Percentiles rank a stretch among this genome's conserved stretches.
Conservation (phyloP, 345 rosid species). For the Anastatica hierochuntica region DNA sequence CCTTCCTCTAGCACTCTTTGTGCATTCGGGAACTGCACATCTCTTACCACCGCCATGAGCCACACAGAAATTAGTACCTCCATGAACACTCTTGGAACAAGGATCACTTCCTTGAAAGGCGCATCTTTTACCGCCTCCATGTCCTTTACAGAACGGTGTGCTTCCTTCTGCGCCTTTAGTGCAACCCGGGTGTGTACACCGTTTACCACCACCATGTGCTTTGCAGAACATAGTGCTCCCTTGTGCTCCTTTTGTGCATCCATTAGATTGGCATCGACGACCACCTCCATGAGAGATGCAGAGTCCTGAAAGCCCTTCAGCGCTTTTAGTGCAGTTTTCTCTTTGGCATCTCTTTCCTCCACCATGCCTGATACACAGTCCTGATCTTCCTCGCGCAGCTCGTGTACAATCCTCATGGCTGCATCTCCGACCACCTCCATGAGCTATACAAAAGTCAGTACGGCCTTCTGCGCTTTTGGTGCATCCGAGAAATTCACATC, state of each 20-base stretch:
- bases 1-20: slow-evolving; percentile 97
- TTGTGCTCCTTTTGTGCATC: slow-evolving; percentile 93
- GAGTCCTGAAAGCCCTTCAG: slow-evolving; percentile 93
- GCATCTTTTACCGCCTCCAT: slow-evolving; percentile 97
- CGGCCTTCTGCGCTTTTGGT: slow-evolving; percentile 99
- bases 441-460: slow-evolving; percentile 89
- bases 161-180: slow-evolving; percentile 99
- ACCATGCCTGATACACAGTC: slow-evolving; percentile 91
- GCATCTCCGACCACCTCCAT: slow-evolving; percentile 96
- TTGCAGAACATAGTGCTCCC: slow-evolving; percentile 98
- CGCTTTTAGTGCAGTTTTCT: slow-evolving; percentile 85
- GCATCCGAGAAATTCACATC: slow-evolving; percentile 93
- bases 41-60: slow-evolving; percentile 99
- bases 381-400: slow-evolving; percentile 96
- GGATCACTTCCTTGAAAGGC: slow-evolving; percentile 68
- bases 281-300: slow-evolving; percentile 99
- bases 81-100: slow-evolving; percentile 94
- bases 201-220: slow-evolving; percentile 97
- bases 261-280: slow-evolving; percentile 69
- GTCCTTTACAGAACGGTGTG: slow-evolving; percentile 93
- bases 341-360: slow-evolving; percentile 95
- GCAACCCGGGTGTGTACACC: slow-evolving; percentile 69
- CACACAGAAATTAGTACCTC: slow-evolving; percentile 98
- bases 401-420: slow-evolving; percentile 69
- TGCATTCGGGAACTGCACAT: slow-evolving; percentile 75